These are phyloP conservation scores for Pseudocercospora fijiensis DNA, from an alignment of 2,329 filamentous ascomycete genomes.

Conservation along the genomic window DNA sequence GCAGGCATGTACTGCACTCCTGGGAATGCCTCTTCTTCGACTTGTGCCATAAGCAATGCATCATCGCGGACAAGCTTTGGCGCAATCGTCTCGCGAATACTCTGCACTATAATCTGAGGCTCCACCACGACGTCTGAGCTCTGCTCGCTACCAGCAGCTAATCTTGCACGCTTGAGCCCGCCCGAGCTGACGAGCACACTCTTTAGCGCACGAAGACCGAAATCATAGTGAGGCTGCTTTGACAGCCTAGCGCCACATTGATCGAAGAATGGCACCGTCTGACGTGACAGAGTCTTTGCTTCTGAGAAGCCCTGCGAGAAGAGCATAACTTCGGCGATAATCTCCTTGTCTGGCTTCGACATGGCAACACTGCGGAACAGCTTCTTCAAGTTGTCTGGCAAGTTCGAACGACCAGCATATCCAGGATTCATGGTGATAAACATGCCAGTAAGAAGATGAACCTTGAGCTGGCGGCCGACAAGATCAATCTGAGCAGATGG, in stretches of 20 bases:
- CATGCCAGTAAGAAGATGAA: conserved; percentile 92
- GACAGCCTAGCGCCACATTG: conserved; percentile 77
- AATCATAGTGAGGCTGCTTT: conserved; percentile 98
- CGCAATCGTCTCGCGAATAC: conserved; percentile 95
- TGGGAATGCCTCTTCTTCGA: conserved; percentile 85
- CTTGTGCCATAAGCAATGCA: conserved; percentile 79
- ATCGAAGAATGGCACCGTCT: conserved; percentile 98
- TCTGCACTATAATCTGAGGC: conserved; percentile 97
- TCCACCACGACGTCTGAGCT: conserved; percentile 70
- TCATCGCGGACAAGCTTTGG: conserved; percentile 93
- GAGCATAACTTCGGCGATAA: conserved; percentile 99
- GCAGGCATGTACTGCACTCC: conserved; percentile 91
- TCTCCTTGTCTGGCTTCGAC: conserved; percentile 99
- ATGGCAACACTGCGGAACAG: conserved; percentile 98
- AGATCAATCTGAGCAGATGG: conserved; percentile 88
- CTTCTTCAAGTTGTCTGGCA: conserved; percentile 99
- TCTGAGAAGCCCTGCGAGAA: conserved; percentile 99
- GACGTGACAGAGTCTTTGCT: conserved; percentile 88
- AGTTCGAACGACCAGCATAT: conserved; percentile 94
- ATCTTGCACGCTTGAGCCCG: conserved; percentile 82
- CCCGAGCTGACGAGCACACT: conserved; percentile 98
- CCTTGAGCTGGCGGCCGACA: conserved; percentile 82
- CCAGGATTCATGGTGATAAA: conserved; percentile 99
- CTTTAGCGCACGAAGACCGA: conserved; percentile 94
- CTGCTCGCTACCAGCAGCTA: conserved; percentile 59